Evolutionary conservation across 2,329 filamentous ascomycete species (phyloP), one percentile per base, ranked within the genome.

Genomic region (Fusarium falciforme): DNA sequence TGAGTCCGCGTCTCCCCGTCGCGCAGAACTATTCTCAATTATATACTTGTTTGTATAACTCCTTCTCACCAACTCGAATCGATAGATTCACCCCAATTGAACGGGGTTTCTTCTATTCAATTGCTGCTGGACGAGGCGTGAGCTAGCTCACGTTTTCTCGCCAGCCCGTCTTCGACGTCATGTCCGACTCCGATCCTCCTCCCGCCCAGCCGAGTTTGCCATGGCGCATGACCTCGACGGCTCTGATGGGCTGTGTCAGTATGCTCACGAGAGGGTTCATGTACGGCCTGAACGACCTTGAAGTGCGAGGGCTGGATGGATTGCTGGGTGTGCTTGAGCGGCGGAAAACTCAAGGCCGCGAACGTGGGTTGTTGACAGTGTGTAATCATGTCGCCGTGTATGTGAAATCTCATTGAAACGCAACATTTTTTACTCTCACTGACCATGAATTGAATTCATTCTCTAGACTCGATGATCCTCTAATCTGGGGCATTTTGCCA

Each of bases 401-500:
- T 69, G 79, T 73, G 59, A 66, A 66, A 22, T 61, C 20, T 44
- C 33, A 36, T 52, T 20, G 42, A 42, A 44, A 25, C 11, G 17
- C 38, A n/a, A 9, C 12, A 61, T 17, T 35, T 61, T 20, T 9
- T 27, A n/a, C 16, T 27, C 36, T 36, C 59, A 52, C 66, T 75
- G 49, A 71, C 55, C 29, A 55, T 59, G 12, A 25, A n/a, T 47
- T n/a, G 40, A 27, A 16, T 62, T 20, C 68, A 36, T 16, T 17
- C 49, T 16, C n/a, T 81, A 98, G 96, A 68, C 85, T 98, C 77
- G 96, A 99, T 83, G 96, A 99, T 84, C 96, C 96, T 29, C 84
- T 98, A 67, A 91, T 98, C 76, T 99, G 96, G 96, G 96, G 96
- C 20, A 90, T 94, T 38, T 85, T 99, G 5, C 96, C 96, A 1